These are phyloP conservation scores for Boletus insuetus DNA, from an alignment of 768 basidiomycete genomes.

Conservation along the genomic window DNA sequence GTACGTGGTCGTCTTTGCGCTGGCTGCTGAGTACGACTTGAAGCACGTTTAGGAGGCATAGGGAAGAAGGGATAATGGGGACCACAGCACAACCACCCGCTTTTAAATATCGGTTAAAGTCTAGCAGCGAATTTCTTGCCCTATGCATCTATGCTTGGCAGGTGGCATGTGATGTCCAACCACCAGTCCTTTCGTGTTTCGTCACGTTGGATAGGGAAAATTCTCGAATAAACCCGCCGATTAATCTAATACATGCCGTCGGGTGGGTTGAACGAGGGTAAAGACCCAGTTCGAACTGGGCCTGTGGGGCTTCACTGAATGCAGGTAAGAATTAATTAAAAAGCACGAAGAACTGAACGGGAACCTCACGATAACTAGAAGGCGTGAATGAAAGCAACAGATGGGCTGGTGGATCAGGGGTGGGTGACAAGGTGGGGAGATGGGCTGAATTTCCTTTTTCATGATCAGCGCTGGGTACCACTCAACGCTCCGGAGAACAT, in stretches of 20 bases:
- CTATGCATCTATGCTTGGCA: constrained; percentile 8
- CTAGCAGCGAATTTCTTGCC: constrained; percentile 3
- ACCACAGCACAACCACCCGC: not conserved
- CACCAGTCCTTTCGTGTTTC: constrained; percentile 4
- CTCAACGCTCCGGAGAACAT: constrained; percentile 6
- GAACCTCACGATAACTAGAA: constrained; percentile 32
- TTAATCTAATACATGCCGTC: constrained; percentile 14
- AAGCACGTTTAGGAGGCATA: constrained; percentile 14
- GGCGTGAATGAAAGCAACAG: constrained; percentile 26
- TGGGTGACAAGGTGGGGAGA: constrained; percentile 20
- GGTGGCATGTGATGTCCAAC: constrained; percentile 5
- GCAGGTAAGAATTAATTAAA: constrained; percentile 27
- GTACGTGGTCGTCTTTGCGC: constrained; percentile 14
- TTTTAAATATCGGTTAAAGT: constrained; percentile 20
- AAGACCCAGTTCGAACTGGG: constrained; percentile 4
- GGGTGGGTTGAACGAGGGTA: constrained; percentile 14
- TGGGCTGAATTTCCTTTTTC: constrained; percentile 22
- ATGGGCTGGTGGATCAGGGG: constrained; percentile 28
- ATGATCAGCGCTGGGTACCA: constrained; percentile 25
- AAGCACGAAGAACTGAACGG: constrained; percentile 19
- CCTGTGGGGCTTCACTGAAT: constrained; percentile 16
- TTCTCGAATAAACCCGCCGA: constrained; percentile 4
- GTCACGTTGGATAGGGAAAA: constrained; percentile 9
- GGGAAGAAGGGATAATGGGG: constrained; percentile 10
- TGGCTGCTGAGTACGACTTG: constrained; percentile 5